Percentiles rank a stretch among this genome's conserved stretches.
Conservation (phyloP, 495 filamentous ascomycete species). For the Evernia prunastri region DNA sequence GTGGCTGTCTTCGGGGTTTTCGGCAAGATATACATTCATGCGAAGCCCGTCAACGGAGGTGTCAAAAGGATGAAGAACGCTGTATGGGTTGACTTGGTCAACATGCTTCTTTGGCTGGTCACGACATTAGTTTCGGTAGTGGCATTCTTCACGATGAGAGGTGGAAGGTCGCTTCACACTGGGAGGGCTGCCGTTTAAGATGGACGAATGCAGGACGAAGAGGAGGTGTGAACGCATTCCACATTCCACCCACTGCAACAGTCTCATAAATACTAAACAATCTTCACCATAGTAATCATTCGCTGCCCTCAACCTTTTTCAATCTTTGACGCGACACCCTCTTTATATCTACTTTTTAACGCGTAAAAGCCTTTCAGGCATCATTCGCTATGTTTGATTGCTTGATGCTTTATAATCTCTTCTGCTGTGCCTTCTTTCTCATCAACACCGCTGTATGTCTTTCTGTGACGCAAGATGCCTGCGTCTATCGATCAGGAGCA, state of each 20-base stretch:
- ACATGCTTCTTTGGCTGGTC: slow-evolving; percentile 65
- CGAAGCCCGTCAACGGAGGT: slow-evolving; percentile 50
- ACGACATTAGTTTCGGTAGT: slow-evolving; percentile 42
- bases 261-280: neutral
- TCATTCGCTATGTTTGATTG: neutral
- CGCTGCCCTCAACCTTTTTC: neutral
- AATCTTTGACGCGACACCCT: neutral
- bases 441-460: neutral
- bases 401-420: neutral
- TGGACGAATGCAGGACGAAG: neutral
- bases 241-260: neutral
- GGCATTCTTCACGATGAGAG: slow-evolving; percentile 29
- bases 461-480: slow-evolving; percentile 9
- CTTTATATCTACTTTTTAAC: neutral
- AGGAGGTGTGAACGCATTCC: neutral
- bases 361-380: neutral
- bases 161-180: slow-evolving; percentile 24
- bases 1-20: slow-evolving; percentile 76
- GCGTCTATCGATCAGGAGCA: slow-evolving; percentile 1
- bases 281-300: neutral
- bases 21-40: slow-evolving; percentile 69
- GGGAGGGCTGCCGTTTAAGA: slow-evolving; percentile 26
- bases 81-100: slow-evolving; percentile 74
- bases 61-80: slow-evolving; percentile 76
- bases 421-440: neutral